phyloP scores from a whole-genome alignment of 257 asterid genomes.

The Solanum medicagineum region DNA sequence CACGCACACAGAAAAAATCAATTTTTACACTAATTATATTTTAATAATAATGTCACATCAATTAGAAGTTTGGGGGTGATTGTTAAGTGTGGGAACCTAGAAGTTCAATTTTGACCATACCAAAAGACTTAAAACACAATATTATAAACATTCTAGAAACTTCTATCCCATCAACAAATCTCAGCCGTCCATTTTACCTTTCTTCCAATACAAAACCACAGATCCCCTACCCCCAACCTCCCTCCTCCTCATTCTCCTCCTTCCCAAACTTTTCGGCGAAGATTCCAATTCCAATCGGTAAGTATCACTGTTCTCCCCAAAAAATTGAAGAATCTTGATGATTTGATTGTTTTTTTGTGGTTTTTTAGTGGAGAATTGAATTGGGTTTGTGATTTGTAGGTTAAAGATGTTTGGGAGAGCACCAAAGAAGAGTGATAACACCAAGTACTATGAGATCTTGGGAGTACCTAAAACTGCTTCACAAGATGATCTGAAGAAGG shows the following conservation, averaged over 20 bases:
- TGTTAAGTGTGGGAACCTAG: not conserved
- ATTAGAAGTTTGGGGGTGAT: too few species aligned
- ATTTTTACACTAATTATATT: too few species aligned
- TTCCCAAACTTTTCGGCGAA: not conserved
- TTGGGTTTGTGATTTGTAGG: not conserved
- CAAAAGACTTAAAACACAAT: not conserved
- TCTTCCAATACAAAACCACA: not conserved
- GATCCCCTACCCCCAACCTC: not conserved
- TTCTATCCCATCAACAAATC: not conserved
- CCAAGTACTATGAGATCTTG: conserved; percentile 8
- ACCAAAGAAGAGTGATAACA: conserved; percentile 13
- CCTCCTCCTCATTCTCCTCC: not conserved
- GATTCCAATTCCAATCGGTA: not conserved
- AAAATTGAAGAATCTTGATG: not conserved
- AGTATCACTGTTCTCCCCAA: not conserved
- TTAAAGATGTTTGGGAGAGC: conserved; percentile 12
- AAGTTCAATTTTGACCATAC: not conserved
- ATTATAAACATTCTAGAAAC: not conserved
- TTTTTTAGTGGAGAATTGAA: not conserved
- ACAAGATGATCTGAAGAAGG: conserved; percentile 10
- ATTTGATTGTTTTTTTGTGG: not conserved
- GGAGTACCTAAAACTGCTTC: conserved; percentile 8
- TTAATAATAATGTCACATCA: too few species aligned
- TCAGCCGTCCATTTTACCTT: not conserved
- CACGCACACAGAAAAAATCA: too few species aligned